phyloP scores from a whole-genome alignment of 495 filamentous ascomycete genomes.

The Paragyromitra xinjiangensis region DNA sequence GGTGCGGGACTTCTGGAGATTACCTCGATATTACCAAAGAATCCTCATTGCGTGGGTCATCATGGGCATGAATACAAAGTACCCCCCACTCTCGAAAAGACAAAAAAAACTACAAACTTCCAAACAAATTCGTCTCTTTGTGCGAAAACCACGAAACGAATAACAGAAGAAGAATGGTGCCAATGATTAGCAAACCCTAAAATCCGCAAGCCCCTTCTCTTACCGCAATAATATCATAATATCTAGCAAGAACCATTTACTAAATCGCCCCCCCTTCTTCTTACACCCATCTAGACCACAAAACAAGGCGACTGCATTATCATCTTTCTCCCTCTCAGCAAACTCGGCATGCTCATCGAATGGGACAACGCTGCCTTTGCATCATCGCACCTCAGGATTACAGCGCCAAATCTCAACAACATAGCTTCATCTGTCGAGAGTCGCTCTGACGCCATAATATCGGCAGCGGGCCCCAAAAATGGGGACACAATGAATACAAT shows the following conservation, averaged over 20 bases:
- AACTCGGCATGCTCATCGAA: conserved; percentile 43
- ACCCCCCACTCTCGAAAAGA: conserved; percentile 35
- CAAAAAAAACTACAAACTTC: conserved; percentile 24
- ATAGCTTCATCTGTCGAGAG: conserved; percentile 32
- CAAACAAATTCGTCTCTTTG: conserved; percentile 43
- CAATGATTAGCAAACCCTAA: conserved; percentile 23
- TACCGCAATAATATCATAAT: conserved; percentile 38
- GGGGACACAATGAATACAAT: conserved; percentile 59
- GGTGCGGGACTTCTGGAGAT: conserved; percentile 46
- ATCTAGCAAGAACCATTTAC: conserved; percentile 53
- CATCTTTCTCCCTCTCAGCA: conserved; percentile 48
- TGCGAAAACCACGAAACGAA: conserved; percentile 39
- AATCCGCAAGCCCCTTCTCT: conserved; percentile 30
- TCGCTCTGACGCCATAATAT: conserved; percentile 45
- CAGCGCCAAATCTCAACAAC: conserved; percentile 39
- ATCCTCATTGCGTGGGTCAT: conserved; percentile 48
- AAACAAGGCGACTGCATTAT: conserved; percentile 53
- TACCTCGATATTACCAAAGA: conserved; percentile 53
- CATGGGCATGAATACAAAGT: conserved; percentile 52
- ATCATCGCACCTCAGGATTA: conserved; percentile 49
- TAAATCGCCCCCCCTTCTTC: conserved; percentile 51
- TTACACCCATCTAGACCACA: conserved; percentile 49
- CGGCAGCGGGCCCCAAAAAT: conserved; percentile 40
- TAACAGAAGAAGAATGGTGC: conserved; percentile 25
- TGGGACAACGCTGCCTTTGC: conserved; percentile 56